Evolutionary conservation across 768 basidiomycete species (phyloP), one percentile per base, ranked within the genome.

Genomic region (Leccinum broughii): DNA sequence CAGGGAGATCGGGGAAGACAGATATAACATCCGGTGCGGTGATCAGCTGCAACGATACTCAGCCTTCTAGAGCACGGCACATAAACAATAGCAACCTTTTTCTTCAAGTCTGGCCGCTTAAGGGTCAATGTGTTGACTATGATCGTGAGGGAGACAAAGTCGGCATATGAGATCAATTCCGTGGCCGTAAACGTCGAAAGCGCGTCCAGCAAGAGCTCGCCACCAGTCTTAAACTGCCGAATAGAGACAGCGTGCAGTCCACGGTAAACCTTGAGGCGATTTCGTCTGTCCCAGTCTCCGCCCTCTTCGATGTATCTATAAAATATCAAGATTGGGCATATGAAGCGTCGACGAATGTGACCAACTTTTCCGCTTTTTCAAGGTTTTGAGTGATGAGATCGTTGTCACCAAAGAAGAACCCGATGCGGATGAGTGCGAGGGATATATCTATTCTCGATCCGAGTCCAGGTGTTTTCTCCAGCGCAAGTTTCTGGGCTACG

Each of bases 221-320:
- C 87, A 5, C 86, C 94, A 20, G 84, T 84, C 69, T 92, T 88
- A 41, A 98, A 98, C 68, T 95, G 88, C n/a, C 96, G 89, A 62
- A 92, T 89, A 32, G 92, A 90, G 34, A 95, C 77, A 49, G 89
- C 79, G 69, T 96, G 90, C 0, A 97, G 78, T 52, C 90, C 95
- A 54, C 86, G 85, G 78, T 98, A 99, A 46, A 98, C 96, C 76
- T 99, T 99, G 68, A 98, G 85, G 50, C 96, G 85, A 75, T 98
- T 99, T 41, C 95, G 85, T 56, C 96, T 81, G 73, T 99, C 96
- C 96, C 96, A 99, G 77, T 99, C 96, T 50, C 96, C 96, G 1
- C 96, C 96, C 72, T 93, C 85, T 67, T 98, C 95, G 56, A 97
- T 90, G 48, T 97, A 80, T 57, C 93, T 95, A 69, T 20, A 46